Evolutionary conservation across 2,329 filamentous ascomycete genomes (phyloP).

Genomic region (Acrocalymma vagum): DNA sequence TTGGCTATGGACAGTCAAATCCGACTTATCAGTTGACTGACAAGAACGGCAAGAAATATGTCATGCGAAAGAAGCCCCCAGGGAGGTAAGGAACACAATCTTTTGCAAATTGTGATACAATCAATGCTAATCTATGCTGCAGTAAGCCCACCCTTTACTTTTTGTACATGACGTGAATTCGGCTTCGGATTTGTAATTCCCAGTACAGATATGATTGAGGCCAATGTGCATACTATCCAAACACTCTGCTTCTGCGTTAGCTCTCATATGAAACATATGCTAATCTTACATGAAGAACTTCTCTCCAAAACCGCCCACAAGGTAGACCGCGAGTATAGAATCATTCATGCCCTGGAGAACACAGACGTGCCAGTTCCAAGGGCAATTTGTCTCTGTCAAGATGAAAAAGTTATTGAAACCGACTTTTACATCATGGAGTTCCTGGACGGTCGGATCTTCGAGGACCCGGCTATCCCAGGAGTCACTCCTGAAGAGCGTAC

Average conservation of each 20-base stretch:
- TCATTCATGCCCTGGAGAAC: constrained; percentile 81
- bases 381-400: constrained; percentile 86
- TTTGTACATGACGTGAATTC: too few species aligned
- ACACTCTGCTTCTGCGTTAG: too few species aligned
- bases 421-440: constrained; percentile 98
- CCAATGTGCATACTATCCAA: too few species aligned
- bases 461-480: constrained; percentile 82
- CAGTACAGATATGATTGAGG: neutral
- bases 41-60: constrained; percentile 74
- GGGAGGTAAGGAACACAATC: constrained; percentile 56
- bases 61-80: constrained; percentile 98
- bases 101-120: neutral
- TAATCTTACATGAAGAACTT: too few species aligned
- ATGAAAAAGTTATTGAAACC: constrained; percentile 80
- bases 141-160: too few species aligned
- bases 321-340: constrained; percentile 93
- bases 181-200: too few species aligned
- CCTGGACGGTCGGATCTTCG: constrained; percentile 90
- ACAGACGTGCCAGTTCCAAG: constrained; percentile 88
- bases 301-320: constrained; percentile 95
- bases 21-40: constrained; percentile 93
- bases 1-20: constrained; percentile 96
- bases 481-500: constrained; percentile 73
- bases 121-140: too few species aligned
- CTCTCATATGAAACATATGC: neutral